Evolutionary conservation across 441 rosid genomes (phyloP), one percentile per base, ranked within the genome.

Genomic region (Manihot esculenta): DNA sequence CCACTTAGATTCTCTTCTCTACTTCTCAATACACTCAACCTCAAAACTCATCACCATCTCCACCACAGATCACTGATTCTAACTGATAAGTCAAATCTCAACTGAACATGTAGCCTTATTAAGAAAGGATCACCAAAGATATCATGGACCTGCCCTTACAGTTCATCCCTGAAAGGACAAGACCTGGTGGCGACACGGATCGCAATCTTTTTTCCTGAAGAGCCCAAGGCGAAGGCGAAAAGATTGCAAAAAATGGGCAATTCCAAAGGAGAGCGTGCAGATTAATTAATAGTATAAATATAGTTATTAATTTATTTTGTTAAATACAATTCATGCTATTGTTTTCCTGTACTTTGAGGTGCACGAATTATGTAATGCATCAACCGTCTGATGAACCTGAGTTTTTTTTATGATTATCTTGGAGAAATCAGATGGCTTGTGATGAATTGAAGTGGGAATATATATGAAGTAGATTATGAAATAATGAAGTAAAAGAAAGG

Each of bases 251-350:
- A 42, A 58, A 60, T 49, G 54, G 72, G 62, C 57, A 66, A 74
- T 78, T 74, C 70, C 72, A 75, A 77, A 70, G 86, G 70, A 24
- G 74, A 85, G 89, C 88, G 83, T 82, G 88, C 84, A 69, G 10
- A 70, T 59, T 51, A 73, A 64, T 33, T 51, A 24, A 17, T 50
- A 60, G 2, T 30, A 30, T 4, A 30, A 30, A 30, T 30, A 30
- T 30, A 30, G n/a, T 35, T 2, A 45, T 26, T 27, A 18, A 55
- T 23, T 24, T 20, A 54, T 54, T 9, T 20, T 55, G 23, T 23
- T 12, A 44, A 44, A 44, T 10, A n/a, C 14, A 44, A 57, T 5
- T 10, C 7, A 51, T 14, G 14, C 7, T 14, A 17, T 42, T 6
- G 23, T 57, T 57, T 38, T 53, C n/a, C 50, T 62, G 15, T 56